Percentiles rank a stretch among this genome's conserved stretches.
These are phyloP conservation scores for Ogataea zsoltii DNA, from an alignment of 805 yeast species.

Conservation along the genomic window DNA sequence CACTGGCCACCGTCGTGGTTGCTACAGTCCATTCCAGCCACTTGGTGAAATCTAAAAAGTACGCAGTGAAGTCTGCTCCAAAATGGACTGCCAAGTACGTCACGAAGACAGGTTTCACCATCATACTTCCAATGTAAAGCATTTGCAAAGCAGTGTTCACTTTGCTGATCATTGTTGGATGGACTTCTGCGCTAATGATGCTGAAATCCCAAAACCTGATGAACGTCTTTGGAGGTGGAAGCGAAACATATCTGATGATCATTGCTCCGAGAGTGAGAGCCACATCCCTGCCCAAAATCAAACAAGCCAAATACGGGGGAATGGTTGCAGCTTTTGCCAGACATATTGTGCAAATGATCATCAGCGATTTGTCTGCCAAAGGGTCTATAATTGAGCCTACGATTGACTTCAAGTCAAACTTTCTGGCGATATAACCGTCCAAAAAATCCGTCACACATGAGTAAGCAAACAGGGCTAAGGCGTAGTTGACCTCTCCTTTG, in stretches of 20 bases:
- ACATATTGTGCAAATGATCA: constrained; percentile 83
- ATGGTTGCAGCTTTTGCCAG: constrained; percentile 67
- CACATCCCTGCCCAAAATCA: constrained; percentile 85
- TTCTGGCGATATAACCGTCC: constrained; percentile 91
- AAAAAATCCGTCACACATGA: constrained; percentile 89
- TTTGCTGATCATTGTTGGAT: constrained; percentile 83
- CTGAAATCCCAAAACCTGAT: constrained; percentile 74
- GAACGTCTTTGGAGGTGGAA: constrained; percentile 76
- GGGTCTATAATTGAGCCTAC: constrained; percentile 94
- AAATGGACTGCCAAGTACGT: constrained; percentile 35
- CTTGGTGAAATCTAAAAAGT: constrained; percentile 26
- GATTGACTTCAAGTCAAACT: constrained; percentile 70
- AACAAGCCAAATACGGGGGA: constrained; percentile 64
- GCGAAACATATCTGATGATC: constrained; percentile 67
- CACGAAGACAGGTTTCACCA: constrained; percentile 52
- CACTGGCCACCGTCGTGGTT: constrained; percentile 74
- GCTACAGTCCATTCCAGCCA: constrained; percentile 58
- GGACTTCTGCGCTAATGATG: constrained; percentile 81
- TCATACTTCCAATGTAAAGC: constrained; percentile 73
- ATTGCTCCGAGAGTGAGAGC: constrained; percentile 71
- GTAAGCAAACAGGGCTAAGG: constrained; percentile 73
- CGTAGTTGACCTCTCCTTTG: constrained; percentile 59
- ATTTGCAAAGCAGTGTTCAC: constrained; percentile 90
- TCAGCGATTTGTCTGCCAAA: constrained; percentile 86
- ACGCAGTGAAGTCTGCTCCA: constrained; percentile 21